Evolutionary conservation across 2,329 filamentous ascomycete species (phyloP), one percentile per base, ranked within the genome.

Genomic region (Pseudogymnoascus verrucosus): DNA sequence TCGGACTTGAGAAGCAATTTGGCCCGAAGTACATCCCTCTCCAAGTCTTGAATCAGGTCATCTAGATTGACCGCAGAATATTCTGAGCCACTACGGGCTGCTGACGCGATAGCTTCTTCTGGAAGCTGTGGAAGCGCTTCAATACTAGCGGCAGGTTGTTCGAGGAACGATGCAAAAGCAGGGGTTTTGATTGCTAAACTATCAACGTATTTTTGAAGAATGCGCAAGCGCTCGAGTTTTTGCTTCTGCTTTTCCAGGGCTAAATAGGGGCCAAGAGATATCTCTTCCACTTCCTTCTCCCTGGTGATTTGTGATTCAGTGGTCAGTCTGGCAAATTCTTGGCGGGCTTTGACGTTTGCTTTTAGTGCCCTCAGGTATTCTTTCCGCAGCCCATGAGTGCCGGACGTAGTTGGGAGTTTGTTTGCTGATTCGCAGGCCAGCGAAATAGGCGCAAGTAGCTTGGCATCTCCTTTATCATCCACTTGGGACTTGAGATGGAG

Each of bases 1-100:
- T 88, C 84, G 60, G 78, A 80, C 66, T 79, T 79, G 0, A 86
- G 76, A 5, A 82, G 75, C 16, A 87, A 72, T 68, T 85, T 87
- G 16, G 85, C 79, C 36, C 81, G 79, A 34, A 89, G 72, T 3
- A 85, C 80, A 0, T 81, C 80, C 69, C 83, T 86, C 67, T 87
- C 84, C 5, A 89, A 73, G 28, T 79, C 77, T 31, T 78, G 76
- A 42, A 83, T 74, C 4, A 84, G 77, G 1, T 74, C 76, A 59
- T 78, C 75, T 1, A 87, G 70, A 39, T 82, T 79, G 1, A 74
- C 71, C 12, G 76, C 75, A 4, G 74, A 67, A 5, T 72, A 67
- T 26, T 71, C 73, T 40, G 65, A 60, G 47, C 21, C 61, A 62
- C 60, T 60, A 31, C 60, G 19, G 37, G 62, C 64, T 37, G 63